Base-by-base conservation (phyloP, 1,139 yeast genomes). In the Scheffersomyces parashehatae region DNA sequence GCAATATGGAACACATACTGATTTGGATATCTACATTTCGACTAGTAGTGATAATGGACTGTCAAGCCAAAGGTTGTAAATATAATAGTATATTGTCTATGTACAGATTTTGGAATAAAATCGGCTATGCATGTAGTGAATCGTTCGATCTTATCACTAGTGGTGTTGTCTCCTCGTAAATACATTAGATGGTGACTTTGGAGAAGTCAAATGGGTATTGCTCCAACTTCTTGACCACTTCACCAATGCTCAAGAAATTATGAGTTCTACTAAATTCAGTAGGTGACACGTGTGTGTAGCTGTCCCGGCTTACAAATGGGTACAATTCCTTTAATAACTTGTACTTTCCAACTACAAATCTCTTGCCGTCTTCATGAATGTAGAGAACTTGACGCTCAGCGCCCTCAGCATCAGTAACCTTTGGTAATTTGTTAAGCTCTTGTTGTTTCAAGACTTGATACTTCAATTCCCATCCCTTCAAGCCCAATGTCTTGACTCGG, bases 401-500 rank as follows among this genome's bases (percentile, higher is more conserved):
- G 24, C 80, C 80, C 6, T 36, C 24, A 3, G 35, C 45, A 46
- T 64, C 65, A 3, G 57, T 55, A 10, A 66, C 64, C 20, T 49
- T 39, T 30, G 66, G 61, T 39, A 62, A 51, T 38, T 62, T 59
- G 34, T 61, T 47, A 28, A 55, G 49, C 48, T 67, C 68, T 41
- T 57, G 52, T 38, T 60, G 55, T 48, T 62, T 61, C 57, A 91
- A 65, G 24, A 93, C 82, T 45, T 82, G 79, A 65, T 85, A 90
- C 60, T 93, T 84, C 56, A 93, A 74, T 58, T 78, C 80, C 98
- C 98, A 93, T 28, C 97, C 99, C 46, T 79, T 75, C 45, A 91
- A 85, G 1, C 99, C 99, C 59, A 93, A 72, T 59, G 95, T 96
- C 71, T 93, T 93, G 51, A 88, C 75, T 67, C 99, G 79, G 3